A percentile compares a stretch with the other conserved stretches of the same genome.
Conservation (phyloP, 2,329 filamentous ascomycete species). For the Fusarium keratoplasticum region DNA sequence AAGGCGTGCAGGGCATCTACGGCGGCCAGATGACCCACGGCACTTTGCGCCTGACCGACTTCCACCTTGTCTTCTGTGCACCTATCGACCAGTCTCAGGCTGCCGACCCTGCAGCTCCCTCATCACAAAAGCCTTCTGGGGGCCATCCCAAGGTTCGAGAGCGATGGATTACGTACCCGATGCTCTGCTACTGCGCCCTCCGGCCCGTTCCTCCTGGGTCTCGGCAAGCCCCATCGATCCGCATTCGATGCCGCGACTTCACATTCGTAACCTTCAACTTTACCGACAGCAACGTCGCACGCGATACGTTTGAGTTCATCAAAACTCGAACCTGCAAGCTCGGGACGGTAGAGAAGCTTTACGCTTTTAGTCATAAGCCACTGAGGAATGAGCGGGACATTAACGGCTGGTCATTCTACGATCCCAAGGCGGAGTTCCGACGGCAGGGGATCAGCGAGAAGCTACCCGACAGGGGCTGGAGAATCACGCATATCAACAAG, state of each 20-base stretch:
- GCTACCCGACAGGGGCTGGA: conserved; percentile 83
- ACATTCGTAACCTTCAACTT: conserved; percentile 95
- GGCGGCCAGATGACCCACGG: conserved; percentile 68
- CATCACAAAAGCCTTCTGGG: conserved; percentile 28
- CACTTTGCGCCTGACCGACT: conserved; percentile 71
- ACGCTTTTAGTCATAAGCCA: conserved; percentile 88
- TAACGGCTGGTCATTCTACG: conserved; percentile 87
- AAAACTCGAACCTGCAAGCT: conserved; percentile 83
- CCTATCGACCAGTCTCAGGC: conserved; percentile 52
- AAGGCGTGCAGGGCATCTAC: conserved; percentile 71
- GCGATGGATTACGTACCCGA: conserved; percentile 94
- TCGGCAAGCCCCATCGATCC: conserved; percentile 81
- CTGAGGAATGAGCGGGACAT: conserved; percentile 78
- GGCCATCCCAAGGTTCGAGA: conserved; percentile 63
- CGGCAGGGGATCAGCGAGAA: conserved; percentile 89
- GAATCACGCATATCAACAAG: conserved; percentile 88
- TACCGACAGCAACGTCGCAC: conserved; percentile 75
- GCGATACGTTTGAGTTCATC: conserved; percentile 90
- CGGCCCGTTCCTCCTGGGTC: conserved; percentile 78
- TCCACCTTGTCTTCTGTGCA: conserved; percentile 68
- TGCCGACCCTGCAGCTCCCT: conserved; percentile 23
- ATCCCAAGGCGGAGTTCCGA: conserved; percentile 85
- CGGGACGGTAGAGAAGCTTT: conserved; percentile 86
- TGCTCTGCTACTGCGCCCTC: conserved; percentile 84
- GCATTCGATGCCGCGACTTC: conserved; percentile 92